phyloP scores from a whole-genome alignment of 2,329 filamentous ascomycete genomes.

The Exophiala bonariae region DNA sequence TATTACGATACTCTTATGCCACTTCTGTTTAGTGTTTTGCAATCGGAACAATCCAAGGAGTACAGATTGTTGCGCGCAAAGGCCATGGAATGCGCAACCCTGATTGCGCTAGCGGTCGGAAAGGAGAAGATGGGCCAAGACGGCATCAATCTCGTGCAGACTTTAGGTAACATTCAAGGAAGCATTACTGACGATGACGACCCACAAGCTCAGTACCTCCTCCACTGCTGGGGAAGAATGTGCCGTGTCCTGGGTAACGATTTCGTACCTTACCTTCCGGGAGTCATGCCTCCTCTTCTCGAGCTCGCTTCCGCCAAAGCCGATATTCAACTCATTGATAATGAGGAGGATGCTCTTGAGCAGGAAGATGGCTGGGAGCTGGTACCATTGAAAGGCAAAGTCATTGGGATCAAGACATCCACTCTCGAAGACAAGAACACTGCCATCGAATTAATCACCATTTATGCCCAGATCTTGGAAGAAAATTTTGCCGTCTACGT shows the following conservation, averaged over 20 bases:
- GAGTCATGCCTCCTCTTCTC: slow-evolving; percentile 90
- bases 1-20: slow-evolving; percentile 98
- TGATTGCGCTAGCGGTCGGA: slow-evolving; percentile 90
- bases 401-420: slow-evolving; percentile 97
- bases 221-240: slow-evolving; percentile 99
- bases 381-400: slow-evolving; percentile 93
- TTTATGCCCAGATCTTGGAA: slow-evolving; percentile 96
- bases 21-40: slow-evolving; percentile 82
- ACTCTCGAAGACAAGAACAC: slow-evolving; percentile 98
- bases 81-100: slow-evolving; percentile 97
- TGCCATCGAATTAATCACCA: slow-evolving; percentile 96
- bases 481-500: slow-evolving; percentile 90
- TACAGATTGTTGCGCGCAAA: slow-evolving; percentile 89
- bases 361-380: slow-evolving; percentile 97
- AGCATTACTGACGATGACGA: slow-evolving; percentile 89
- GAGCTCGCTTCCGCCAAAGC: slow-evolving; percentile 92
- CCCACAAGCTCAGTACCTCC: slow-evolving; percentile 91
- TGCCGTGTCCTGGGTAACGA: slow-evolving; percentile 88
- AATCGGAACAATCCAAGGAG: slow-evolving; percentile 89
- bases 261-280: slow-evolving; percentile 88
- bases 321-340: slow-evolving; percentile 92
- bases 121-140: slow-evolving; percentile 88
- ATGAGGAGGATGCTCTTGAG: slow-evolving; percentile 88
- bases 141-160: slow-evolving; percentile 80
- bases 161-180: slow-evolving; percentile 81